Base-by-base conservation (phyloP, 2,329 filamentous ascomycete genomes). In the Thelonectria rubi region DNA sequence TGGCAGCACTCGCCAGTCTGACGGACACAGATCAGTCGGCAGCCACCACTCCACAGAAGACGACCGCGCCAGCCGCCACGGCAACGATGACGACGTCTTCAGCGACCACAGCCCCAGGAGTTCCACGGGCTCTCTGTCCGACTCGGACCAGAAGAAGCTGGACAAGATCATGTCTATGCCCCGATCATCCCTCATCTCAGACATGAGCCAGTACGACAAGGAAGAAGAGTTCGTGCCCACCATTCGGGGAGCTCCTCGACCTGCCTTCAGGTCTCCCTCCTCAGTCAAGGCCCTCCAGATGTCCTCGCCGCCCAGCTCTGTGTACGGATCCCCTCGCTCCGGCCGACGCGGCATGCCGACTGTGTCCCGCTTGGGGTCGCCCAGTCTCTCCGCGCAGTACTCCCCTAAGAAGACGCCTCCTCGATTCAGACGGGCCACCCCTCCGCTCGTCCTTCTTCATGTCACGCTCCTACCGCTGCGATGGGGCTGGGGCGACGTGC, bases 401-500 rank as follows among this genome's bases (percentile, higher is more conserved):
- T 85, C 84, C 3, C 82, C 84, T 21, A 87, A 85, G 72, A 82
- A 81, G 67, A 88, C 87, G 5, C 84, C 87, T 1, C 80, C 84
- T 18, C 79, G 88, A 7, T 85, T 90, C 72, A 86, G 84, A 75
- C 73, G 77, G 30, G 80, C 80, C 65, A 83, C 83, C 55, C 85
- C 86, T 50, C 92, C 92, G 3, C 82, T 95, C 2, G 90, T 95
- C 1, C 80, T 95, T 48, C 81, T 95, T 4, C 92, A 95, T 69
- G 88, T 92, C 37, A 94, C 91, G 0, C 80, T 94, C 1, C 79
- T 95, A 5, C 91, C 92, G 0, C 81, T 92, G 10, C 82, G 87
- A 42, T 86, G 90, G 81, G 80, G 82, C 1, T 93, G 90, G 82
- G 85, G 81, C 1, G 80, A 84, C 21, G 76, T 88, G 9, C 74